A percentile compares a stretch with the other conserved stretches of the same genome.
Conservation (phyloP, 495 filamentous ascomycete genomes). For the Trichoderma virens region DNA sequence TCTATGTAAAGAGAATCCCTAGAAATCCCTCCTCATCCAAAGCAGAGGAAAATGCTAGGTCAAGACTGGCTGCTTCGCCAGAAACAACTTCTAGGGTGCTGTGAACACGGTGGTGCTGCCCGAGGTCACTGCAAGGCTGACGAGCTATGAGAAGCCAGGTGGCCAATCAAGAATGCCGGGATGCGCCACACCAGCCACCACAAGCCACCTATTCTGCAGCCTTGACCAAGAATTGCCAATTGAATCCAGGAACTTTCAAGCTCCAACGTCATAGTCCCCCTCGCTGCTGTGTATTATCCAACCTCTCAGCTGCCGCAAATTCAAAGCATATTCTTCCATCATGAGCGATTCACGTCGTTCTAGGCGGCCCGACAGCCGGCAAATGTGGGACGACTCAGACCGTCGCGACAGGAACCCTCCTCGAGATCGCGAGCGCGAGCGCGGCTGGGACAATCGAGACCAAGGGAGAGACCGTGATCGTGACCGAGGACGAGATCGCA, state of each 20-base stretch:
- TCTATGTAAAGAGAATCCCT: not conserved
- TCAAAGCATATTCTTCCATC: not conserved
- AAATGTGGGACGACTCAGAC: conserved; percentile 34
- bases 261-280: not conserved
- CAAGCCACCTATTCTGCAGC: not conserved
- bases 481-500: conserved; percentile 25
- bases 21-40: not conserved
- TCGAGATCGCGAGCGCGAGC: conserved; percentile 26
- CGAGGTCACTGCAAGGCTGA: conserved; percentile 1
- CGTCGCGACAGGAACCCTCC: conserved; percentile 16
- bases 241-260: not conserved
- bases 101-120: conserved; percentile 3
- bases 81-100: not conserved
- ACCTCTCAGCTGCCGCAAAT: not conserved
- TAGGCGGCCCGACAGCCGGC: conserved; percentile 34
- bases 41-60: not conserved
- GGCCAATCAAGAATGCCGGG: not conserved
- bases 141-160: not conserved
- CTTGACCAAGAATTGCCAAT: not conserved
- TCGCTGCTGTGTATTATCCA: not conserved
- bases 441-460: conserved; percentile 22
- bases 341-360: conserved; percentile 19
- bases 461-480: conserved; percentile 22
- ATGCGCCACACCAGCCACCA: not conserved
- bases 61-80: not conserved